Evolutionary conservation across 768 basidiomycete species (phyloP).

Genomic region (Glaciozyma antarctica): DNA sequence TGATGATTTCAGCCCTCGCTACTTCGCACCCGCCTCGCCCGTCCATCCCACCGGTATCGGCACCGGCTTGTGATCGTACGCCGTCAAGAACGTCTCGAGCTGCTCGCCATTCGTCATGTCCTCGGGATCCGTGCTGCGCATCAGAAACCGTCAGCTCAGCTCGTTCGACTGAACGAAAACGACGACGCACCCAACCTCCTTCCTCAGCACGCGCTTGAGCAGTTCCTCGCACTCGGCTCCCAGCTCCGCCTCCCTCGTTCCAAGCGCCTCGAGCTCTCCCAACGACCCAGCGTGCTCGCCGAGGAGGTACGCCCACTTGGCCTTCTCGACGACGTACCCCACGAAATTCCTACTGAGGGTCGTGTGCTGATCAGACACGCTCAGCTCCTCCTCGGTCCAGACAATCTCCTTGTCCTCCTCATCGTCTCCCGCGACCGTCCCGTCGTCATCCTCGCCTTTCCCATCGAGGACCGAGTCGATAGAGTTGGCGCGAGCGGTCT

Average conservation of each 20-base stretch:
- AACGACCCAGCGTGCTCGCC: constrained; percentile 58
- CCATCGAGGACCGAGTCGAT: constrained; percentile 22
- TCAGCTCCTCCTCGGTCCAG: constrained; percentile 21
- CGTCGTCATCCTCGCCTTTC: not conserved
- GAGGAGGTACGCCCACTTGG: constrained; percentile 61
- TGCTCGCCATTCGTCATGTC: not conserved
- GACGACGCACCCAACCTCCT: constrained; percentile 27
- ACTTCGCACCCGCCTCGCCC: not conserved
- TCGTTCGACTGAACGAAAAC: not conserved
- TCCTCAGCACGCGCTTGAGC: constrained; percentile 44
- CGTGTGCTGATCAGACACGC: constrained; percentile 17
- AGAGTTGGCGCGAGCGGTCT: constrained; percentile 1
- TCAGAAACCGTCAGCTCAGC: not conserved
- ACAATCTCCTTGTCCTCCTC: not conserved
- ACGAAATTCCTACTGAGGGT: constrained; percentile 36
- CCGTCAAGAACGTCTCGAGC: constrained; percentile 16
- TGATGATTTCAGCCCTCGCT: too few relatives aligned
- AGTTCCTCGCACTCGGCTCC: constrained; percentile 38
- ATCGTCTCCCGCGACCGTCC: not conserved
- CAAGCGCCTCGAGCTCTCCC: constrained; percentile 54
- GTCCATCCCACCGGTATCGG: not conserved
- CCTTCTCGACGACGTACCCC: constrained; percentile 66
- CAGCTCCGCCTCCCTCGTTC: constrained; percentile 44
- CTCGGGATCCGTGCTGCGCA: not conserved
- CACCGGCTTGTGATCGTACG: constrained; percentile 10